Conservation (phyloP, 2,329 filamentous ascomycete genomes). For the Colletotrichum tropicicola region DNA sequence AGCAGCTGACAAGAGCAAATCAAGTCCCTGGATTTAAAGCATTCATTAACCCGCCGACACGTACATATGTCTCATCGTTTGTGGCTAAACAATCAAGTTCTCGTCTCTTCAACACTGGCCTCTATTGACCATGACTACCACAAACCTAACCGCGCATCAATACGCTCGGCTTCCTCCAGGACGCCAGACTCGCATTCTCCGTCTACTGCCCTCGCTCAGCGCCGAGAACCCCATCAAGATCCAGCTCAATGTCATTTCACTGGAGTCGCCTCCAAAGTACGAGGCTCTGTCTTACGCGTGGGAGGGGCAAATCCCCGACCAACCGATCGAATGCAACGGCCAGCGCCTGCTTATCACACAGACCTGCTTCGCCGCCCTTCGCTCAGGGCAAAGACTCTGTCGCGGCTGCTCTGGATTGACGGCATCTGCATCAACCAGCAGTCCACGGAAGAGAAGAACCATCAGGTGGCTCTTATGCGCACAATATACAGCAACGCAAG, state of each 20-base stretch:
- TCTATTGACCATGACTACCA: no score
- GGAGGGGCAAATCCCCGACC: neutral
- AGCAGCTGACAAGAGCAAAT: no score
- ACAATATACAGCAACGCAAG: neutral
- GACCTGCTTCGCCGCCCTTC: neutral
- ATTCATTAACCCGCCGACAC: no score
- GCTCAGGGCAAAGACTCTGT: neutral
- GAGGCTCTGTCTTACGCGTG: neutral
- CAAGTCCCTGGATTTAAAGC: no score
- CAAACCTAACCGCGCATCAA: no score
- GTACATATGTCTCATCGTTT: no score
- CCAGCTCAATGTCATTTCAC: neutral
- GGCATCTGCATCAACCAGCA: neutral
- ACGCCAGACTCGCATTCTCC: neutral
- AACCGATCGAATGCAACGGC: neutral
- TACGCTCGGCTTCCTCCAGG: neutral
- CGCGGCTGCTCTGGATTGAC: neutral
- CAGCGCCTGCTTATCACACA: neutral
- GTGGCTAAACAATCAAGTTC: no score
- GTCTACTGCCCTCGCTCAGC: neutral
- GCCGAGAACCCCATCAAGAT: neutral
- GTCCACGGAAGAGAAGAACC: neutral
- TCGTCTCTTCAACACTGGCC: no score
- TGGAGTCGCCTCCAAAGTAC: neutral
- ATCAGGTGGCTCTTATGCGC: neutral